Evolutionary conservation across 306 rosid genomes (phyloP).

Genomic region (Sicyos edulis): DNA sequence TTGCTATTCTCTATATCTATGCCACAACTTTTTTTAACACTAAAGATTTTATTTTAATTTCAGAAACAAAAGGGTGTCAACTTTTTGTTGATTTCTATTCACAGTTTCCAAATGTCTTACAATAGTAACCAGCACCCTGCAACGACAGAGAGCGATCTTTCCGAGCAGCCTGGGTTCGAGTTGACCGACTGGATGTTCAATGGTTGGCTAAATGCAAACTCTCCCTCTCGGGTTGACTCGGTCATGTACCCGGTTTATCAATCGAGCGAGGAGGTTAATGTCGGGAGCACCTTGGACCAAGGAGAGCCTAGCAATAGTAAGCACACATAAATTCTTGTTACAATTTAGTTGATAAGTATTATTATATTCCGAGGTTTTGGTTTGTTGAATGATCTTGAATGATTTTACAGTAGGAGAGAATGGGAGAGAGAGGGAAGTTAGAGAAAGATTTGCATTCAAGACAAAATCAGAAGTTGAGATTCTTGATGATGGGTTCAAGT

Average conservation of each 20-base stretch:
- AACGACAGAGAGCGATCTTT: conserved; percentile 28
- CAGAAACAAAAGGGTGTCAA: not conserved
- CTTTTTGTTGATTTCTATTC: not conserved
- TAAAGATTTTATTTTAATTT: conserved; percentile 12
- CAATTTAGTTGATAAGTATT: not conserved
- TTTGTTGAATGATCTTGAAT: not conserved
- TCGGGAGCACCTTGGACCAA: conserved; percentile 33
- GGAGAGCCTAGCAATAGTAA: conserved; percentile 44
- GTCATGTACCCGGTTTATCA: conserved; percentile 26
- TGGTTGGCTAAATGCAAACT: conserved; percentile 39
- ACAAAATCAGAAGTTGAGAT: conserved; percentile 70
- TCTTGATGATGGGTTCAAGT: conserved; percentile 75
- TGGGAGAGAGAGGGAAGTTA: conserved; percentile 30
- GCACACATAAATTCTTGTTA: conserved; percentile 15
- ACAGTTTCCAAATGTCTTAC: conserved; percentile 39
- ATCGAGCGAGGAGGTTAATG: conserved; percentile 30
- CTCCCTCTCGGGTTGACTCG: conserved; percentile 25
- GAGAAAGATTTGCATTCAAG: conserved; percentile 59
- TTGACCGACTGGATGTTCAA: conserved; percentile 43
- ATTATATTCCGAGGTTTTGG: not conserved
- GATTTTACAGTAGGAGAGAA: conserved; percentile 31
- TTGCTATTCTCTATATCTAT: conserved; percentile 21
- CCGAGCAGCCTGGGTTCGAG: conserved; percentile 33
- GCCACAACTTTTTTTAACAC: not conserved
- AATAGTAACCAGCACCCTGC: conserved; percentile 25